A percentile compares a stretch with the other conserved stretches of the same genome.
Conservation (phyloP, 495 filamentous ascomycete species). For the Talaromyces borbonicus region DNA sequence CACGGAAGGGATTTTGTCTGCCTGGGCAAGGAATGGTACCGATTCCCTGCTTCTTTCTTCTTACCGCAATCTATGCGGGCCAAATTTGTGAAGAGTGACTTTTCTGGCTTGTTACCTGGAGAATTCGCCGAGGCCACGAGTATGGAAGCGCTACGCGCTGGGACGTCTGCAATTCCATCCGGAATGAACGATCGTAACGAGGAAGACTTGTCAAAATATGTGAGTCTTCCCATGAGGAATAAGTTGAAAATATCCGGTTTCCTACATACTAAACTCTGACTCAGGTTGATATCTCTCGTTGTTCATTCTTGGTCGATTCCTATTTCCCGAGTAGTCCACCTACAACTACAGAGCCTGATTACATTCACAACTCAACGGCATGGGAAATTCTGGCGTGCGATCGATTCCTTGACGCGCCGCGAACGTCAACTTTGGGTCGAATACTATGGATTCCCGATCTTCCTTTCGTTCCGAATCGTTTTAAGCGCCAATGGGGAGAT, state of each 20-base stretch:
- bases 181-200: conserved; percentile 92
- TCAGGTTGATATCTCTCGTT: conserved; percentile 58
- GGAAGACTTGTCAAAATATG: conserved; percentile 83
- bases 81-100: conserved; percentile 84
- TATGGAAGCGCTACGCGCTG: conserved; percentile 53
- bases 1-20: conserved; percentile 63
- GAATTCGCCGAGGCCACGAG: conserved; percentile 68
- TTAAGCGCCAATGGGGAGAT: conserved; percentile 64
- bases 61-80: conserved; percentile 68
- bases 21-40: conserved; percentile 97
- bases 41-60: conserved; percentile 89
- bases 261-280: conserved; percentile 4
- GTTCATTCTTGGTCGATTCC: conserved; percentile 82
- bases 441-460: conserved; percentile 76
- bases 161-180: conserved; percentile 66
- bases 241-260: conserved; percentile 1
- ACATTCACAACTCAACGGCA: conserved; percentile 51
- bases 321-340: conserved; percentile 52
- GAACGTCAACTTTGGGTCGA: conserved; percentile 64
- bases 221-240: conserved; percentile 25
- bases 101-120: conserved; percentile 81
- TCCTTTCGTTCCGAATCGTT: conserved; percentile 56
- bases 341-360: conserved; percentile 61
- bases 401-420: conserved; percentile 69
- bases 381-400: conserved; percentile 72